Evolutionary conservation across 2,329 filamentous ascomycete species (phyloP).

Genomic region (Cordyceps fumosorosea): DNA sequence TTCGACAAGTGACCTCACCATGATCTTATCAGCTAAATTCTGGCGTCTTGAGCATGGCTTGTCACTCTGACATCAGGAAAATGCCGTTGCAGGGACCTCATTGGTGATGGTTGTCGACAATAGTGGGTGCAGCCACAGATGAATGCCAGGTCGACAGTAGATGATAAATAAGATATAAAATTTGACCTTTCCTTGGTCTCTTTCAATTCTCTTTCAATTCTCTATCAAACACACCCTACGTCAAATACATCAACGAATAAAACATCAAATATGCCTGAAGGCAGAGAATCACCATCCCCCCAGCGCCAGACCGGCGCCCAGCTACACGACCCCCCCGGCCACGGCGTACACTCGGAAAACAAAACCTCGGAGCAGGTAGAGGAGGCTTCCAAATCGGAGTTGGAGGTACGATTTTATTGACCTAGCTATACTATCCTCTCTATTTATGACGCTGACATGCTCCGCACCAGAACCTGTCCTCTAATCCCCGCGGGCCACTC

Average conservation of each 20-base stretch:
- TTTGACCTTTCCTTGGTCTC: neutral
- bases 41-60: neutral
- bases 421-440: neutral
- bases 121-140: neutral
- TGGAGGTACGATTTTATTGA: neutral
- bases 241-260: neutral
- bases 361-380: neutral
- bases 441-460: neutral
- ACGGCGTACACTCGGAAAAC: neutral
- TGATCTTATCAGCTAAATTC: neutral
- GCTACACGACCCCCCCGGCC: neutral
- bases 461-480: neutral
- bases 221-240: neutral
- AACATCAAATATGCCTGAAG: slow-evolving; percentile 2
- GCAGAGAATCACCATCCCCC: slow-evolving; percentile 4
- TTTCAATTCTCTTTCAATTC: neutral
- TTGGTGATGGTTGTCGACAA: neutral
- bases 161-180: neutral
- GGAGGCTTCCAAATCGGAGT: neutral
- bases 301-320: slow-evolving; percentile 3
- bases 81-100: neutral
- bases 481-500: slow-evolving; percentile 2
- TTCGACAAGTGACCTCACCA: neutral
- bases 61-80: slow-evolving; percentile 10
- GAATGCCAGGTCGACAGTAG: neutral